phyloP scores from a whole-genome alignment of 2,329 filamentous ascomycete genomes.

The Penicillium sp. region DNA sequence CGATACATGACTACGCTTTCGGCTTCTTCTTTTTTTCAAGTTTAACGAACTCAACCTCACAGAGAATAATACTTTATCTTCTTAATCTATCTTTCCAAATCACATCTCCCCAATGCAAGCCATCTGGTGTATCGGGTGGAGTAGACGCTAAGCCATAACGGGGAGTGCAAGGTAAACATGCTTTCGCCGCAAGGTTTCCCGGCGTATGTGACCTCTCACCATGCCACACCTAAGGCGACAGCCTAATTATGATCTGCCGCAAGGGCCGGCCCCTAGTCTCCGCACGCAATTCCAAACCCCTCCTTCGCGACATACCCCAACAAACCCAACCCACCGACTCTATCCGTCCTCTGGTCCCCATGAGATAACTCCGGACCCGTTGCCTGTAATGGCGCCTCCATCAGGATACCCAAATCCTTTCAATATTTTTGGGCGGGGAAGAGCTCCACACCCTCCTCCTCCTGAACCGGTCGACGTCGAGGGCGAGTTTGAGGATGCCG shows the following conservation, averaged over 20 bases:
- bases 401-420: constrained; percentile 16
- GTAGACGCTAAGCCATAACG: constrained; percentile 18
- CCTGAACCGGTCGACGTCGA: constrained; percentile 12
- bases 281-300: constrained; percentile 35
- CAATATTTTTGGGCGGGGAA: constrained; percentile 18
- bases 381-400: constrained; percentile 19
- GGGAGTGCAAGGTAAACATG: constrained; percentile 17
- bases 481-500: constrained; percentile 17
- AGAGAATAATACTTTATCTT: background rate
- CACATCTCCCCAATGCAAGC: background rate
- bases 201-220: background rate
- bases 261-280: constrained; percentile 15
- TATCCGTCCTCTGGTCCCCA: constrained; percentile 28
- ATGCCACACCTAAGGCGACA: constrained; percentile 27
- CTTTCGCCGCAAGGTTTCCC: background rate
- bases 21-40: background rate
- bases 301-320: constrained; percentile 28
- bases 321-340: constrained; percentile 26
- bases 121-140: background rate
- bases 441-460: constrained; percentile 5
- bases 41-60: background rate
- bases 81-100: background rate
- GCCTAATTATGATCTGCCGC: constrained; percentile 16
- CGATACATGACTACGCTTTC: background rate
- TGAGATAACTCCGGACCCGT: constrained; percentile 24